These are phyloP conservation scores for Calonectria hawksworthii DNA, from an alignment of 2,329 filamentous ascomycete genomes.

Conservation along the genomic window DNA sequence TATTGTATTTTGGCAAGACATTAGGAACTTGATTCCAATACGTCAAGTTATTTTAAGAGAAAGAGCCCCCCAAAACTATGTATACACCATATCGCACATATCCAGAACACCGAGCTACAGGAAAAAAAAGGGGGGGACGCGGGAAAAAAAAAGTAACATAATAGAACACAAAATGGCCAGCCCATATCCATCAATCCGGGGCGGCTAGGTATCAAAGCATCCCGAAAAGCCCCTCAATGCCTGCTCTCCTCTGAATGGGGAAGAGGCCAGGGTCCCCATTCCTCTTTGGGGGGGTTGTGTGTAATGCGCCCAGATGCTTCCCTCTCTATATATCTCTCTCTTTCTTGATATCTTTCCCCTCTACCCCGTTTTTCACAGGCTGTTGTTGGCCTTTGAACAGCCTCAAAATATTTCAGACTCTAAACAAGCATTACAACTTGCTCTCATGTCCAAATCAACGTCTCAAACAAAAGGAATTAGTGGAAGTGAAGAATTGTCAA, in stretches of 20 bases:
- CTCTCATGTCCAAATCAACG: neutral
- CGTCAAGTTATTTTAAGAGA: slow-evolving; percentile 23
- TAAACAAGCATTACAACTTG: neutral
- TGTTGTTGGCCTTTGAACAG: neutral
- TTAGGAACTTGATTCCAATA: slow-evolving; percentile 2
- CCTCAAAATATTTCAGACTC: neutral
- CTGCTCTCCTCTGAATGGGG: neutral
- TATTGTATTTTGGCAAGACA: neutral
- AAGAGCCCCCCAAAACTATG: slow-evolving; percentile 26
- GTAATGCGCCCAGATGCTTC: neutral
- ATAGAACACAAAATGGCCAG: slow-evolving; percentile 23
- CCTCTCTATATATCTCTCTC: neutral
- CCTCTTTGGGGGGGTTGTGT: neutral
- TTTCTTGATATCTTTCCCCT: neutral
- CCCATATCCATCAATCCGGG: slow-evolving; percentile 25
- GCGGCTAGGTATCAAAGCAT: slow-evolving; percentile 43
- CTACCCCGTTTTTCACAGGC: neutral
- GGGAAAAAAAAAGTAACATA: slow-evolving; percentile 27
- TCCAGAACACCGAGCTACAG: slow-evolving; percentile 55
- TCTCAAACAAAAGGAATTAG: slow-evolving; percentile 17
- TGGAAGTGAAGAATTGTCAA: neutral
- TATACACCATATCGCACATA: slow-evolving; percentile 46
- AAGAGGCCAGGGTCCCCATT: neutral
- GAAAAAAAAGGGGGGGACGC: slow-evolving; percentile 28
- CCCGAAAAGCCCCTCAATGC: slow-evolving; percentile 23